Conservation (phyloP, 2,329 filamentous ascomycete genomes). For the Phyllosticta ampelicida region DNA sequence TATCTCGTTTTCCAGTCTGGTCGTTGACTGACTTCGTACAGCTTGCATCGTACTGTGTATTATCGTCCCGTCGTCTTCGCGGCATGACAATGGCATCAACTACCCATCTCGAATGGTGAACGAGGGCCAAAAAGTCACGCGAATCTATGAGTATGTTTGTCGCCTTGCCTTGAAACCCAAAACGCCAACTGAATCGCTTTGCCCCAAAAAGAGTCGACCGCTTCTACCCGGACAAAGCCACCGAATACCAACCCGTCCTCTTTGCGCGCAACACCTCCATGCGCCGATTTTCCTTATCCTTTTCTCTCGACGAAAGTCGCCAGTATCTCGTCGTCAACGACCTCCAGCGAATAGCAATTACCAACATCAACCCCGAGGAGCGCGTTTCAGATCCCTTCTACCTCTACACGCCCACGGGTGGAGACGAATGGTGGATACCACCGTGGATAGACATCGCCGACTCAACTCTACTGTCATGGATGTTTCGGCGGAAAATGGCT, state of each 20-base stretch:
- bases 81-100: conserved; percentile 1
- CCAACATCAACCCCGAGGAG: background rate
- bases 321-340: conserved; percentile 7
- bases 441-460: conserved; percentile 5
- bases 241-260: background rate
- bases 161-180: background rate
- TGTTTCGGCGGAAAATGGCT: background rate
- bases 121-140: background rate
- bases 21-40: background rate
- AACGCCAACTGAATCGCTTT: background rate
- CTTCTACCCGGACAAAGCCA: background rate
- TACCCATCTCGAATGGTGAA: conserved; percentile 1
- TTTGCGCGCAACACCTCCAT: background rate
- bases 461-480: background rate
- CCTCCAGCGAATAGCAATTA: conserved; percentile 3
- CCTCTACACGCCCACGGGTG: background rate
- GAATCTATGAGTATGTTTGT: conserved; percentile 2
- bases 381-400: background rate
- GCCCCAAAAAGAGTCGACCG: background rate
- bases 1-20: background rate
- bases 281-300: conserved; percentile 1
- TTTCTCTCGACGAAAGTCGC: background rate
- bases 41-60: background rate
- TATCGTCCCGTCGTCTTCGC: background rate
- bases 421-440: background rate